Evolutionary conservation across 2,329 filamentous ascomycete genomes (phyloP), one percentile per base, ranked within the genome.

Genomic region (Verticillium nonalfalfae): DNA sequence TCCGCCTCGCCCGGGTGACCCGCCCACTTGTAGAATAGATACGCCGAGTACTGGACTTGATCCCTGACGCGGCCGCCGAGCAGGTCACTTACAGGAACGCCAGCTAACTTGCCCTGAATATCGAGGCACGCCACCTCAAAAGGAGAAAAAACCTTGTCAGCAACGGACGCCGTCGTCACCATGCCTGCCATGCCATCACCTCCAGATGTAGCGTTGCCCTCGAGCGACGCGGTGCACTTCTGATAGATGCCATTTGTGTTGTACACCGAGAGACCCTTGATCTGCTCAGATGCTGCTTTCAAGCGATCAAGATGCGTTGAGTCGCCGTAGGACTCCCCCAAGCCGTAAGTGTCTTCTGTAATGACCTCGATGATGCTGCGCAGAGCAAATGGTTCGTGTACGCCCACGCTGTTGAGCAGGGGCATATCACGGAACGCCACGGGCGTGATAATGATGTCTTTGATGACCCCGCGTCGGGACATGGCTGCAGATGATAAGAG

Each of bases 231-330:
- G 75, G 92, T 81, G 70, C 95, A 96, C 3, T 87, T 90, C 65
- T 91, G 88, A 75, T 93, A 94, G 66, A 94, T 84, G 68, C 93
- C 88, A 70, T 94, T 95, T 1, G 91, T 94, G 73, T 91, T 90
- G 40, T 73, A 71, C 0, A 74, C 64, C 2, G 72, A 65, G 5
- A 72, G 59, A 0, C 68, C 72, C 15, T 66, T 73, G 59, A 75
- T 68, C 4, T 62, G 62, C 3, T 68, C 62, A 5, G 73, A 74
- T 39, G 70, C 75, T 35, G 63, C 65, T 5, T 70, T 66, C 11
- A 78, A 66, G 7, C 74, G 74, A 4, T 60, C 58, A 1, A 78
- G 63, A 60, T 78, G 76, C 2, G 70, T 69, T 4, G 71, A 73
- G 64, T 77, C 75, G 33, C 75, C 76, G 56, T 78, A 78, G 9